A percentile compares a stretch with the other conserved stretches of the same genome.
phyloP scores from a whole-genome alignment of 306 rosid genomes.

The Gastrolobium bilobum region DNA sequence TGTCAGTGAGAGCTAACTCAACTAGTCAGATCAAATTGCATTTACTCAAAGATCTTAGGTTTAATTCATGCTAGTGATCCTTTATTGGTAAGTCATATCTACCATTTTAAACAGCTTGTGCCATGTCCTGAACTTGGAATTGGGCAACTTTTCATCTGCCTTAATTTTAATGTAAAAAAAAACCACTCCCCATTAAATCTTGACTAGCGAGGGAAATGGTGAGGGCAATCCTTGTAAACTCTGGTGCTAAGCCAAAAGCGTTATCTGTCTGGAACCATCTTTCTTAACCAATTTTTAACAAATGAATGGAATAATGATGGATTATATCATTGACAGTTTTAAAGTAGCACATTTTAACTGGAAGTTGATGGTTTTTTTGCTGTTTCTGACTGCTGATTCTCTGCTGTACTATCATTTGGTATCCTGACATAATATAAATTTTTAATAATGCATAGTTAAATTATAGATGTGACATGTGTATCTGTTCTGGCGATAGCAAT shows the following conservation, averaged over 20 bases:
- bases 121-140: conserved; percentile 33
- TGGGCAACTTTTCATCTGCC: not conserved
- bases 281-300: conserved; percentile 8
- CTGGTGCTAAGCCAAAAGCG: conserved; percentile 17
- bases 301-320: not conserved
- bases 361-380: conserved; percentile 35
- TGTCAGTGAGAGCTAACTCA: conserved; percentile 26
- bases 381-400: conserved; percentile 28
- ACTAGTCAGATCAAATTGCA: conserved; percentile 26
- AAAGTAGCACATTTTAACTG: not conserved
- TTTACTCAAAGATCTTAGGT: not conserved
- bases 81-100: not conserved
- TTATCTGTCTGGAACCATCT: conserved; percentile 18
- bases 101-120: conserved; percentile 17
- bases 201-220: too few relatives aligned
- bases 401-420: not conserved
- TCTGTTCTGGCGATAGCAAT: not conserved
- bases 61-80: conserved; percentile 3
- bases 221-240: not conserved
- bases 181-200: not conserved
- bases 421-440: not conserved
- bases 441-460: conserved; percentile 18
- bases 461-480: conserved; percentile 18
- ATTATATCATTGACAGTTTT: conserved; percentile 12
- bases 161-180: conserved; percentile 30